These are phyloP conservation scores for Phaeolepiota aurea DNA, from an alignment of 768 basidiomycete species.

Conservation along the genomic window DNA sequence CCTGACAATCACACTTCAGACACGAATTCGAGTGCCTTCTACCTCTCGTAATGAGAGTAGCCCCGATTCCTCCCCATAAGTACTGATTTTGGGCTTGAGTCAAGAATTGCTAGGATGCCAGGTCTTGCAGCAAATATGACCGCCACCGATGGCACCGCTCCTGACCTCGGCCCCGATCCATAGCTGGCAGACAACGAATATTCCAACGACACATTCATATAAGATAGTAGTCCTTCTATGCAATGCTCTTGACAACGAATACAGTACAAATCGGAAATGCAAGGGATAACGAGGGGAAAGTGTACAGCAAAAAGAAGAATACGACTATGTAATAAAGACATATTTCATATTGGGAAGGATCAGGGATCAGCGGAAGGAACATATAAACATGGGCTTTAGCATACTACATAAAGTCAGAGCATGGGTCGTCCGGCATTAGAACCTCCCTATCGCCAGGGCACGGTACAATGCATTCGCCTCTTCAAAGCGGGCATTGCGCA, in stretches of 20 bases:
- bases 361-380: conserved; percentile 1
- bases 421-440: conserved; percentile 13
- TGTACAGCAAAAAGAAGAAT: background rate
- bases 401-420: background rate
- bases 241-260: background rate
- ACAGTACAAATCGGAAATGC: background rate
- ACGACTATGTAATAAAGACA: background rate
- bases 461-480: conserved; percentile 73
- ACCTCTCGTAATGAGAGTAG: too few relatives aligned
- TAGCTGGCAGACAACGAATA: too few relatives aligned
- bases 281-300: background rate
- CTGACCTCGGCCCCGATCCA: too few relatives aligned
- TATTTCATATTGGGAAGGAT: background rate
- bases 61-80: too few relatives aligned
- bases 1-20: too few relatives aligned
- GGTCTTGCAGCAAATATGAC: too few relatives aligned
- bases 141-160: too few relatives aligned
- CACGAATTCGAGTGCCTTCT: too few relatives aligned
- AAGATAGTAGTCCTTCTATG: background rate
- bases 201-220: background rate
- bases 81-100: too few relatives aligned
- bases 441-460: conserved; percentile 40
- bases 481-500: conserved; percentile 65
- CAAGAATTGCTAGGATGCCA: too few relatives aligned
- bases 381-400: background rate